phyloP scores from a whole-genome alignment of 257 asterid species.

The Dorcoceras hygrometricum region DNA sequence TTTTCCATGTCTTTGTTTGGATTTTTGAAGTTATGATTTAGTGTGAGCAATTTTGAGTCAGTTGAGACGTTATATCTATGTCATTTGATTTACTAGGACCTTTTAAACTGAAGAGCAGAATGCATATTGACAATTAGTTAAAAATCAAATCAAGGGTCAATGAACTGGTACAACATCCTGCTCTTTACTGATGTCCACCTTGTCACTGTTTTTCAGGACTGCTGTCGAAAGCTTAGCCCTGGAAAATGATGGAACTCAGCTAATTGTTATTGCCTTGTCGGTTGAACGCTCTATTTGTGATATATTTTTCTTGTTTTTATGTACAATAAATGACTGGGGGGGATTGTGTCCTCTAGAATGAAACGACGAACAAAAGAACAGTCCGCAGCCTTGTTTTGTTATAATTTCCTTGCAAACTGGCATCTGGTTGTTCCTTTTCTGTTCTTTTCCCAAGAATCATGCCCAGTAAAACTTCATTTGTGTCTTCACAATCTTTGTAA shows the following conservation, averaged over 20 bases:
- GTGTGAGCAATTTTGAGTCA: neutral
- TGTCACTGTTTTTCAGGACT: conserved; percentile 7
- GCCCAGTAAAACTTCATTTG: too few species aligned
- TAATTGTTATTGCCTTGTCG: neutral
- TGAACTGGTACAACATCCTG: neutral
- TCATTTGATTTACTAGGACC: too few species aligned
- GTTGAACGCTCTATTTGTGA: neutral
- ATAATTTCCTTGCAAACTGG: too few species aligned
- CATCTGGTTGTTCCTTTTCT: too few species aligned
- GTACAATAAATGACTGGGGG: conserved; percentile 13
- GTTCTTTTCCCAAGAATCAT: too few species aligned
- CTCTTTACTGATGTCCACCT: neutral
- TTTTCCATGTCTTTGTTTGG: neutral
- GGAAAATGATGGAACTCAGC: conserved; percentile 14
- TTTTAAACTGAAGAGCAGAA: too few species aligned
- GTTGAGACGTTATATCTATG: too few species aligned
- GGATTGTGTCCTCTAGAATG: neutral
- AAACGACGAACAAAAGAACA: neutral
- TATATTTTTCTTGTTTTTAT: neutral
- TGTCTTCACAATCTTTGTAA: too few species aligned
- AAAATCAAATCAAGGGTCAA: neutral
- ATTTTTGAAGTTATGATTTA: neutral
- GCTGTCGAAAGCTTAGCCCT: neutral
- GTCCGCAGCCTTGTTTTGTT: too few species aligned
- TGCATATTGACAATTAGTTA: too few species aligned